Percentiles rank a stretch among this genome's conserved stretches.
phyloP scores from a whole-genome alignment of 169 alveolate species.

The Babesia sp. region DNA sequence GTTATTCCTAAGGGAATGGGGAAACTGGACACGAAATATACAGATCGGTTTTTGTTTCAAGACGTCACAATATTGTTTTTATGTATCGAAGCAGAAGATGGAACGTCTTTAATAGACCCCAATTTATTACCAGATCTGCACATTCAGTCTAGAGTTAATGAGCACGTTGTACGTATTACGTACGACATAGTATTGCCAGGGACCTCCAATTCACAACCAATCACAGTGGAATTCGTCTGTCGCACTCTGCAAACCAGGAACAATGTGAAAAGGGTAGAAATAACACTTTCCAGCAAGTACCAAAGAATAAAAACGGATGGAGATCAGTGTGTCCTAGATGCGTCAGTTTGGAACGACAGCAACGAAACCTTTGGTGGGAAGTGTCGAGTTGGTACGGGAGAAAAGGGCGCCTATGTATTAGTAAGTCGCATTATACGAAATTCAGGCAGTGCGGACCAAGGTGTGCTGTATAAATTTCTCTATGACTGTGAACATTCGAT shows the following conservation, averaged over 20 bases:
- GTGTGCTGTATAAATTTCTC: slow-evolving; percentile 14
- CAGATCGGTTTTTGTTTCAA: not conserved
- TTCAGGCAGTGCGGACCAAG: not conserved
- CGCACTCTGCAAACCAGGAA: not conserved
- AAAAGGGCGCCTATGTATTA: slow-evolving; percentile 4
- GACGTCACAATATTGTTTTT: not conserved
- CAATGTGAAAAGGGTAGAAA: not conserved
- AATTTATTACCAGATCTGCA: not conserved
- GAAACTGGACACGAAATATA: not conserved
- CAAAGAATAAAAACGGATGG: not conserved
- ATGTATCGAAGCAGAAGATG: slow-evolving; percentile 17
- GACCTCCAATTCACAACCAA: not conserved
- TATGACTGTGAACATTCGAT: slow-evolving; percentile 1
- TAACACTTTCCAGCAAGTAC: slow-evolving; percentile 11
- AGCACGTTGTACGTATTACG: not conserved
- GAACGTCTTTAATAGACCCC: not conserved
- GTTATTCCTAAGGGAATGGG: not conserved
- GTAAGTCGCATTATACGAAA: slow-evolving; percentile 8
- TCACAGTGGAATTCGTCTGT: slow-evolving; percentile 10
- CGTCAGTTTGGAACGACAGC: slow-evolving; percentile 13
- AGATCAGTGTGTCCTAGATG: slow-evolving; percentile 15
- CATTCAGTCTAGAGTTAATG: not conserved
- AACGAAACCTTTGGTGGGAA: slow-evolving; percentile 17
- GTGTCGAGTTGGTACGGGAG: slow-evolving; percentile 19
- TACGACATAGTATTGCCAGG: not conserved